Evolutionary conservation across 2,329 filamentous ascomycete species (phyloP), one percentile per base, ranked within the genome.

Genomic region (Intubia oerlemansii): DNA sequence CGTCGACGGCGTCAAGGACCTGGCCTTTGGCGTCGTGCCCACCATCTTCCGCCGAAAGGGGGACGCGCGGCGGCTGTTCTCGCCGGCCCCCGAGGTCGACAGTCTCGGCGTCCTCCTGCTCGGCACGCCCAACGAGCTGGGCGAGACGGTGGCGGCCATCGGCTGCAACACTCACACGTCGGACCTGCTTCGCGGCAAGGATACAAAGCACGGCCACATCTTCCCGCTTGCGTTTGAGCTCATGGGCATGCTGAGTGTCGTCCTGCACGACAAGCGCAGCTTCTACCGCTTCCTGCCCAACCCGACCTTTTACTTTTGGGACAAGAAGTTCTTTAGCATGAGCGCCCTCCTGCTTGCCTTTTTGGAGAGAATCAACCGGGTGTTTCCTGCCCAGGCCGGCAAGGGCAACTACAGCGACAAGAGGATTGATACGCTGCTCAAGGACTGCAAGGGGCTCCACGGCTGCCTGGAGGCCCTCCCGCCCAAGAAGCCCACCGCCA

Each of bases 171-270:
- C 55, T 5, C 56, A 56, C 20, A 57, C 61, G 1, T 50, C 60
- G 8, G 53, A 55, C 17, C 52, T 52, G 35, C 61, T 55, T 30
- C 44, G 46, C 10, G 34, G 50, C 5, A 40, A 48, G 8, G 48
- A 45, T 2, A 46, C 48, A 19, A 50, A 50, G 27, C 52, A 55
- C 6, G 48, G 47, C 2, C 60, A 65, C 40, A 34, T 65, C 2
- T 64, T 64, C 31, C 56, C 58, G n/a, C 37, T 69, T 1, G 53
- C 59, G 0, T 68, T 68, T 28, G 64, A 69, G 38, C 51, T 69
- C 1, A 41, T 66, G 3, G 64, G 62, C n/a, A 68, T 69, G 63
- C 44, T 68, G 1, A 53, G 54, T 25, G 51, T 52, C 16, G 54
- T 52, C 0, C 47, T 66, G 14, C 58, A 64, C 29, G 56, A 65